Evolutionary conservation across 2,329 filamentous ascomycete species (phyloP), one percentile per base, ranked within the genome.

Genomic region (Penicillium oxalicum): DNA sequence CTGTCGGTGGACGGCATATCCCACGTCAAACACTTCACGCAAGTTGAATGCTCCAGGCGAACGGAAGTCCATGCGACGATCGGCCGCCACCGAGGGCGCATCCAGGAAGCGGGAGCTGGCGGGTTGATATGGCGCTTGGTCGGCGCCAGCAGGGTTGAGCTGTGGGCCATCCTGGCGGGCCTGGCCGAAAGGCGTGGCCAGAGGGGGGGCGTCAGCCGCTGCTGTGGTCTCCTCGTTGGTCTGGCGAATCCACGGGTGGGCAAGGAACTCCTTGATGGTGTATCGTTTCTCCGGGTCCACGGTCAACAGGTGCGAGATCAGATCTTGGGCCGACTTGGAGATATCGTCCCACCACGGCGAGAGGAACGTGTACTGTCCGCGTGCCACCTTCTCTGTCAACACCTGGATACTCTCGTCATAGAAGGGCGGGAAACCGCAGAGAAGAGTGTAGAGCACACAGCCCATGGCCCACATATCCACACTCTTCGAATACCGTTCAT

Each of bases 331-430:
- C 3, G 88, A 85, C 67, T 93, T 90, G 52, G 91, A 96, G 53
- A 98, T 97, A 50, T 96, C 91, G 59, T 98, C 93, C 93, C 93
- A 98, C 93, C 93, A 98, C 0, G 93, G 93, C 2, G 91, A 97
- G 38, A 98, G 74, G 75, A 98, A 98, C 0, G 93, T 97, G 68
- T 93, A 98, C 72, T 97, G 90, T 42, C 93, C 93, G 62, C 88
- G 86, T 28, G 93, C 93, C 13, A 98, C 93, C 77, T 98, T 98
- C 67, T 98, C 91, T 1, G 93, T 97, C 52, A 98, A 80, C 0
- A 95, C 86, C 64, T 95, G 90, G 58, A 98, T 97, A 63, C 89
- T 95, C 73, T 98, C 93, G 60, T 98, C 93, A 69, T 98, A 95
- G 71, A 98, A 98, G 2, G 93, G 93, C 8, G 93, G 93, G 74